phyloP scores from a whole-genome alignment of 2,329 filamentous ascomycete genomes.

The Fusarium sp. region DNA sequence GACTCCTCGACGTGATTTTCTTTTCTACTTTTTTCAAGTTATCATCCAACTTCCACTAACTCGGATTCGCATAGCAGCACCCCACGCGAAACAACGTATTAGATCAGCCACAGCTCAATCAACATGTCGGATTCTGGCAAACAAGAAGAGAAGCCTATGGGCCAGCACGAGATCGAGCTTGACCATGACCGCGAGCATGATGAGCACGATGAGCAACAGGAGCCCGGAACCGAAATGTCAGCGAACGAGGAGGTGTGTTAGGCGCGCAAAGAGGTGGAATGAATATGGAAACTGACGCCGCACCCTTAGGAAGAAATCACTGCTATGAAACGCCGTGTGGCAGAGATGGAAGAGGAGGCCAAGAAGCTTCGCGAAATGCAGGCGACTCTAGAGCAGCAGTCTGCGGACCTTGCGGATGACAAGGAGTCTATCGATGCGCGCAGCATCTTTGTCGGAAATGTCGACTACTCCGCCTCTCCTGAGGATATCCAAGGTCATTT shows the following conservation, averaged over 20 bases:
- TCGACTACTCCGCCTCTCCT: slow-evolving; percentile 95
- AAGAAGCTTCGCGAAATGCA: slow-evolving; percentile 90
- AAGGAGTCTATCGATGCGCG: slow-evolving; percentile 95
- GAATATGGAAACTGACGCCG: slow-evolving; percentile 50
- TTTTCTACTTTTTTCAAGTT: slow-evolving; percentile 5
- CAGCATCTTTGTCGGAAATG: slow-evolving; percentile 98
- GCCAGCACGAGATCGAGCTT: slow-evolving; percentile 44
- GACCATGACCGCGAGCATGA: slow-evolving; percentile 44
- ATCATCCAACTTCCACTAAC: slow-evolving; percentile 24
- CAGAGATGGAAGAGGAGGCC: slow-evolving; percentile 91
- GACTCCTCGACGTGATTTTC: slow-evolving; percentile 1
- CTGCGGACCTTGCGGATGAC: slow-evolving; percentile 85
- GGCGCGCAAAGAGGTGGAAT: slow-evolving; percentile 48
- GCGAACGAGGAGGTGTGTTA: slow-evolving; percentile 54
- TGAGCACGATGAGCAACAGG: slow-evolving; percentile 46
- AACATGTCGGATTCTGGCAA: slow-evolving; percentile 52
- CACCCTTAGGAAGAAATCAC: slow-evolving; percentile 77
- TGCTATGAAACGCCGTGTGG: slow-evolving; percentile 87
- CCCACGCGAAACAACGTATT: neutral
- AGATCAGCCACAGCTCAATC: slow-evolving; percentile 2
- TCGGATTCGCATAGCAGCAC: slow-evolving; percentile 3
- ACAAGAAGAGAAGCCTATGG: slow-evolving; percentile 48
- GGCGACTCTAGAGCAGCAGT: slow-evolving; percentile 84
- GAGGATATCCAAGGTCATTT: slow-evolving; percentile 98
- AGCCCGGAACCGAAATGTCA: slow-evolving; percentile 48